These are phyloP conservation scores for Amaranthus hypochondriacus DNA, from an alignment of 148 eudicot species.

Conservation along the genomic window DNA sequence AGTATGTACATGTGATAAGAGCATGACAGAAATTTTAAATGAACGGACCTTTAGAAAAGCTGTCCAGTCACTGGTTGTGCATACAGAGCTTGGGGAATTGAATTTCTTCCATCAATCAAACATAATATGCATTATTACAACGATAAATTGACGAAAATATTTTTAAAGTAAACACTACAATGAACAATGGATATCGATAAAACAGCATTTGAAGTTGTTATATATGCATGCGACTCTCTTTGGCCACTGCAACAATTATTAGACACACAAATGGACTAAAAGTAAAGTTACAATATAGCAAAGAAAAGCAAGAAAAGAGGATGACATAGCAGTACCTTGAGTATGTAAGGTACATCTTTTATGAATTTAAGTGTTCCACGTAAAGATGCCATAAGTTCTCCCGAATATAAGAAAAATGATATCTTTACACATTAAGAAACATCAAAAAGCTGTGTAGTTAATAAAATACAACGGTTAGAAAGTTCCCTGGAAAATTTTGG, in stretches of 20 bases:
- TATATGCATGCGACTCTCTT: neutral
- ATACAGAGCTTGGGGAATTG: constrained; percentile 89
- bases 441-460: neutral
- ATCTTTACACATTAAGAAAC: constrained; percentile 59
- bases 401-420: constrained; percentile 72
- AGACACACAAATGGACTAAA: neutral
- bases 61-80: constrained; percentile 86
- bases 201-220: neutral
- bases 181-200: neutral
- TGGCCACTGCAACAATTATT: neutral
- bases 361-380: constrained; percentile 77
- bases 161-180: neutral
- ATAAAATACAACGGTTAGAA: neutral
- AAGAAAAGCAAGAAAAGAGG: constrained; percentile 9
- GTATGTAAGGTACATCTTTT: constrained; percentile 79
- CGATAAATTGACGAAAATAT: neutral
- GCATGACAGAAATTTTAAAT: neutral
- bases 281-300: neutral
- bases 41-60: constrained; percentile 72
- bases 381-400: constrained; percentile 72
- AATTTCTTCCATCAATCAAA: constrained; percentile 58
- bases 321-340: constrained; percentile 50
- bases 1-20: neutral
- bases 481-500: neutral
- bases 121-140: neutral